Evolutionary conservation across 192 early-diverging fungal genomes (phyloP).

Genomic region (Tieghemiomyces parasiticus): DNA sequence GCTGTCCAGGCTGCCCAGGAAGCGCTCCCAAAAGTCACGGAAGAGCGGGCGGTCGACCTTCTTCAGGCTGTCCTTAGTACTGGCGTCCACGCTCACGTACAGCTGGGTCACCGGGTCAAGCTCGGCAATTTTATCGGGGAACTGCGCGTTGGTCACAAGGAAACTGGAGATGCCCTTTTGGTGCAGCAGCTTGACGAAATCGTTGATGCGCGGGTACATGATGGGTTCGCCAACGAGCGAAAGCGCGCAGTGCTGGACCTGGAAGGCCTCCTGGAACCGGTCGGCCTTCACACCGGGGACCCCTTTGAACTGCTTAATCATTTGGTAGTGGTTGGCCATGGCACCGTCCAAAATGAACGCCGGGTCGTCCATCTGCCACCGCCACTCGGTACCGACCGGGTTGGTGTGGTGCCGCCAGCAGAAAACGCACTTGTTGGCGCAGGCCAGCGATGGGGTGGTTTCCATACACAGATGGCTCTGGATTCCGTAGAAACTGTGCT

Average conservation of each 20-base stretch:
- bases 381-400: slow-evolving; percentile 53
- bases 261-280: slow-evolving; percentile 49
- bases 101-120: slow-evolving; percentile 56
- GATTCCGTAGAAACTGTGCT: slow-evolving; percentile 64
- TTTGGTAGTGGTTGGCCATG: slow-evolving; percentile 51
- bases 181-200: slow-evolving; percentile 50
- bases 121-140: slow-evolving; percentile 44
- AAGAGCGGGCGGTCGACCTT: slow-evolving; percentile 63
- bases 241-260: slow-evolving; percentile 46
- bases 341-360: slow-evolving; percentile 48
- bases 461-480: slow-evolving; percentile 61
- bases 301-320: slow-evolving; percentile 61
- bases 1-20: slow-evolving; percentile 41
- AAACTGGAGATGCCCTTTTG: slow-evolving; percentile 50
- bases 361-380: slow-evolving; percentile 57
- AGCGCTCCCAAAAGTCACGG: slow-evolving; percentile 64
- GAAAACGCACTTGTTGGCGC: slow-evolving; percentile 57
- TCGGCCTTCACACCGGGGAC: slow-evolving; percentile 63
- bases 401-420: slow-evolving; percentile 63
- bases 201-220: slow-evolving; percentile 65
- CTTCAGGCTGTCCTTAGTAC: slow-evolving; percentile 56
- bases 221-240: slow-evolving; percentile 54
- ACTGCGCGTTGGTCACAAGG: slow-evolving; percentile 63
- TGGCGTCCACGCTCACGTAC: slow-evolving; percentile 61
- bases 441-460: slow-evolving; percentile 60